These are phyloP conservation scores for Backusella tarrabulga DNA, from an alignment of 192 early-diverging fungal species.

Conservation along the genomic window DNA sequence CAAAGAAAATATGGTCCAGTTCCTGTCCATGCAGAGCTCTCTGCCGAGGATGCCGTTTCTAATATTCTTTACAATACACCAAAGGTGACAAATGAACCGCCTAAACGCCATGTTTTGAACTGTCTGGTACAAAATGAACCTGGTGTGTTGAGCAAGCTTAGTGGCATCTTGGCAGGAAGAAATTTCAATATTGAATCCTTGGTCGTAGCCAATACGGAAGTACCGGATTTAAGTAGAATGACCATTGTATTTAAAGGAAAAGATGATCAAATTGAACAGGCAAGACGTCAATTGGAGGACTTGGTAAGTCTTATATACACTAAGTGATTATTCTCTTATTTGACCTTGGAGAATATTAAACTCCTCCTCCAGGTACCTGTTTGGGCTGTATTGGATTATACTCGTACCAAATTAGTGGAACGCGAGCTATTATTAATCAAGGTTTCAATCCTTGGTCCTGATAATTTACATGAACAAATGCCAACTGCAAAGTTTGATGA, in stretches of 20 bases:
- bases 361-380: constrained; percentile 61
- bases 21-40: constrained; percentile 45
- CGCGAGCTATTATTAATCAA: constrained; percentile 92
- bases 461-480: constrained; percentile 56
- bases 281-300: constrained; percentile 90
- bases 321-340: too few relatives aligned
- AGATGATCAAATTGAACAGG: constrained; percentile 82
- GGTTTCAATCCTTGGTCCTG: constrained; percentile 75
- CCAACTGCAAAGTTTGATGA: constrained; percentile 28
- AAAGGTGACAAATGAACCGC: constrained; percentile 37
- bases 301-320: constrained; percentile 52
- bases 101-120: constrained; percentile 87
- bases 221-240: constrained; percentile 88
- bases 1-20: constrained; percentile 15
- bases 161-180: constrained; percentile 87
- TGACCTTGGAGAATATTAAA: background rate
- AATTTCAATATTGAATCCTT: constrained; percentile 98
- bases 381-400: constrained; percentile 97
- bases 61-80: constrained; percentile 98
- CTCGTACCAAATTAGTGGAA: constrained; percentile 81
- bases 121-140: constrained; percentile 92
- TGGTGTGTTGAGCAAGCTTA: constrained; percentile 74
- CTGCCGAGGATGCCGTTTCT: constrained; percentile 90
- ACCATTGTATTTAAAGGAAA: constrained; percentile 90
- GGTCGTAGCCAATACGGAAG: constrained; percentile 94